A percentile compares a stretch with the other conserved stretches of the same genome.
Conservation (phyloP, 2,329 filamentous ascomycete genomes). For the Colletotrichum sp. region DNA sequence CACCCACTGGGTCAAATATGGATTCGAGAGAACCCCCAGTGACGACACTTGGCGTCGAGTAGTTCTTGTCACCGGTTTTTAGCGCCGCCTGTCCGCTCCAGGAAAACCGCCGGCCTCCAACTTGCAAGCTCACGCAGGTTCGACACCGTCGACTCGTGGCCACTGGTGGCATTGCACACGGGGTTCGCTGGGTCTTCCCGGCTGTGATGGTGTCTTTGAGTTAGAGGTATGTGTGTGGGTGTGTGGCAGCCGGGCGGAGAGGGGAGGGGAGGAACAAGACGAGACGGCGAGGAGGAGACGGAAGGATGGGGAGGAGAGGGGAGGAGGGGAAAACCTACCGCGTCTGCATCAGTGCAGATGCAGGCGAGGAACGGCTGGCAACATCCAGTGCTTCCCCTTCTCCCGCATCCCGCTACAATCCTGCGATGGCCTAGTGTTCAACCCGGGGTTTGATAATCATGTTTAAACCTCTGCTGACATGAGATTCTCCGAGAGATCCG, state of each 20-base stretch:
- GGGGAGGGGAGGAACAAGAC: constrained; percentile 1
- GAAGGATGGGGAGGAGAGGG: background rate
- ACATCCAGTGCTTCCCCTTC: background rate
- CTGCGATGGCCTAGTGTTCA: background rate
- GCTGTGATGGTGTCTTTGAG: background rate
- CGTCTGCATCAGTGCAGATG: background rate
- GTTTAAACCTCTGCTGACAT: background rate
- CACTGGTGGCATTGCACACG: background rate
- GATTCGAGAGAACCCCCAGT: background rate
- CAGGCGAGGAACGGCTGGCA: background rate
- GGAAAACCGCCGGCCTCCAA: background rate
- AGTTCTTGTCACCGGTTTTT: background rate
- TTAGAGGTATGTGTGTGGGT: background rate
- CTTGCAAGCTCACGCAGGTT: background rate
- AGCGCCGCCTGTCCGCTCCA: background rate
- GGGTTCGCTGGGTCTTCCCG: background rate
- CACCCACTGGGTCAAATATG: background rate
- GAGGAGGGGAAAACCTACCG: background rate
- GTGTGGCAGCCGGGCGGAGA: constrained; percentile 7
- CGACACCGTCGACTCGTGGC: background rate
- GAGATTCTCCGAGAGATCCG: constrained; percentile 5
- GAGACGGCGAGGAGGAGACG: background rate
- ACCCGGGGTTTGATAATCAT: background rate
- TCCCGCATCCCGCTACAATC: background rate
- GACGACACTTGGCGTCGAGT: constrained; percentile 10